Percentiles rank a stretch among this genome's conserved stretches.
phyloP scores from a whole-genome alignment of 441 rosid genomes.

The Euphorbia neoarborescens region DNA sequence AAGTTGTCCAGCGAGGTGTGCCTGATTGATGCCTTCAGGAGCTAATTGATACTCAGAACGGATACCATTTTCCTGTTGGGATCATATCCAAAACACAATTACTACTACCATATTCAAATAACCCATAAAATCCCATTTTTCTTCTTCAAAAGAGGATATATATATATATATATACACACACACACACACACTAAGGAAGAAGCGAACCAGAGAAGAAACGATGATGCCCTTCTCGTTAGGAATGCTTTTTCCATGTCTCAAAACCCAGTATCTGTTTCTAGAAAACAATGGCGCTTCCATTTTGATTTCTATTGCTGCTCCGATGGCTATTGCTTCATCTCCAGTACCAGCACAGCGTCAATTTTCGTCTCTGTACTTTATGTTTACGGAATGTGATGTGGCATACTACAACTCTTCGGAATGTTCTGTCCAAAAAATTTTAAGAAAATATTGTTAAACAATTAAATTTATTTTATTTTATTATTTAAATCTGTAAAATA shows the following conservation, averaged over 20 bases:
- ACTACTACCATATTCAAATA: background rate
- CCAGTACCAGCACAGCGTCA: background rate
- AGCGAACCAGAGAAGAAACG: slow-evolving; percentile 63
- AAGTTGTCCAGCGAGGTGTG: slow-evolving; percentile 54
- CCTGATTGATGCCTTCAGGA: slow-evolving; percentile 63
- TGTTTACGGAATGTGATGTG: too few relatives aligned
- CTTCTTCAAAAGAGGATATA: background rate
- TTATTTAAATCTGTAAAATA: too few relatives aligned
- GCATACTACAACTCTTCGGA: too few relatives aligned
- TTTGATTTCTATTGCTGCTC: background rate
- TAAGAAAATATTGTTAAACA: too few relatives aligned
- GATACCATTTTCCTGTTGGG: slow-evolving; percentile 65
- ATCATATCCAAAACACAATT: background rate
- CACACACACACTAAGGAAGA: too few relatives aligned
- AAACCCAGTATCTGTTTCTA: slow-evolving; percentile 68
- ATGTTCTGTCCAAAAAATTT: too few relatives aligned
- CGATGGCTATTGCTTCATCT: slow-evolving; percentile 30
- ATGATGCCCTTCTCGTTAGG: slow-evolving; percentile 80
- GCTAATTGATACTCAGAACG: slow-evolving; percentile 57
- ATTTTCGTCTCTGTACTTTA: too few relatives aligned
- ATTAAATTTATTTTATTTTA: too few relatives aligned
- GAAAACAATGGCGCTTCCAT: slow-evolving; percentile 21
- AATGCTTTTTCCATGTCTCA: slow-evolving; percentile 86
- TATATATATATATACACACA: too few relatives aligned
- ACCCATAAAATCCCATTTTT: background rate